Conservation (phyloP, 345 rosid species). For the Hibiscus syriacus region DNA sequence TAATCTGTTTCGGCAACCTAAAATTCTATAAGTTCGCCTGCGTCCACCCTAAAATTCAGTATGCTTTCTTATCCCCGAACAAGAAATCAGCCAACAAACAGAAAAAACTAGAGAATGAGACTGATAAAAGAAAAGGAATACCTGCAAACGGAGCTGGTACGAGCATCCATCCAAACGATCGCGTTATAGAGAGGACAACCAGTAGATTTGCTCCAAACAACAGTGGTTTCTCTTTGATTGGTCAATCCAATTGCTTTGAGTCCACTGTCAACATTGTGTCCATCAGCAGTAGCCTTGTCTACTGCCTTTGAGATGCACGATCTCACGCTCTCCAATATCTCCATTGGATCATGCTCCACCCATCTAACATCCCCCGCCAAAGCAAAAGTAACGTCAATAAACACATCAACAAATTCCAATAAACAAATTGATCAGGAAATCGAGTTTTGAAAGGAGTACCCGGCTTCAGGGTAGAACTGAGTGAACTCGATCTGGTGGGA, state of each 20-base stretch:
- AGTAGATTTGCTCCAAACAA: slow-evolving; percentile 82
- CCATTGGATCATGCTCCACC: slow-evolving; percentile 96
- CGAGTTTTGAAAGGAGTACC: slow-evolving; percentile 29
- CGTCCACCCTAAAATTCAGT: no score
- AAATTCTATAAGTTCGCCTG: no score
- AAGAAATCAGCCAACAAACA: no score
- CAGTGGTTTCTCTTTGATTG: slow-evolving; percentile 89
- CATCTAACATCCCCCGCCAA: slow-evolving; percentile 42
- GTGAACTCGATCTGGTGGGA: slow-evolving; percentile 96
- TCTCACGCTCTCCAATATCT: slow-evolving; percentile 79
- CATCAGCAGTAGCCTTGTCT: slow-evolving; percentile 83
- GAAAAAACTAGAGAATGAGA: background rate
- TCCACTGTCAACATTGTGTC: slow-evolving; percentile 65
- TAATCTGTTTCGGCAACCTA: no score
- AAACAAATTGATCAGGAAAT: background rate
- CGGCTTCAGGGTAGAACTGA: slow-evolving; percentile 88
- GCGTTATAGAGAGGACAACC: slow-evolving; percentile 79
- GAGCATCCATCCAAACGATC: slow-evolving; percentile 99
- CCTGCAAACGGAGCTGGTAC: slow-evolving; percentile 83
- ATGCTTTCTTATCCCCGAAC: no score
- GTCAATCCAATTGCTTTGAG: slow-evolving; percentile 81
- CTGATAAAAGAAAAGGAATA: slow-evolving; percentile 5
- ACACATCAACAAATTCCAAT: background rate
- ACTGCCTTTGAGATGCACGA: slow-evolving; percentile 71
- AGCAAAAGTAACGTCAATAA: background rate